These are phyloP conservation scores for Phytopythium litorale DNA, from an alignment of 352 stramenopile species.

Conservation along the genomic window DNA sequence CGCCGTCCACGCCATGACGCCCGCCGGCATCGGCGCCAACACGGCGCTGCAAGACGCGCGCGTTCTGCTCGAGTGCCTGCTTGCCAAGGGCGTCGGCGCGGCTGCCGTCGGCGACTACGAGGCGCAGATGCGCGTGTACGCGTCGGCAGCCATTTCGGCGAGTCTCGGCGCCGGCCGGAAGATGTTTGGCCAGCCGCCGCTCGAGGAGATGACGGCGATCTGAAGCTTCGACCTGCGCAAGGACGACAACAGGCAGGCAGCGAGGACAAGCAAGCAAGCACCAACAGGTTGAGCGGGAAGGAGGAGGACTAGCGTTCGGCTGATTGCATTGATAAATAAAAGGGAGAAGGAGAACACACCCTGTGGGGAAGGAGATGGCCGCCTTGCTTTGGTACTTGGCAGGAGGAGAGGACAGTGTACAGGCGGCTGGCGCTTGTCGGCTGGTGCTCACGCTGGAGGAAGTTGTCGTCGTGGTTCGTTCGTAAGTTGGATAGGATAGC, in stretches of 20 bases:
- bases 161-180: conserved; percentile 36
- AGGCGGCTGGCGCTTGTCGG: conserved; percentile 1
- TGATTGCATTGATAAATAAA: conserved; percentile 3
- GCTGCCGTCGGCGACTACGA: conserved; percentile 54
- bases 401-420: background rate
- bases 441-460: background rate
- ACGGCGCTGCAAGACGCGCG: conserved; percentile 47
- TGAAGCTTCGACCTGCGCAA: background rate
- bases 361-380: background rate
- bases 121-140: conserved; percentile 41
- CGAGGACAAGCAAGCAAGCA: background rate
- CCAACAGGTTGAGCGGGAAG: background rate
- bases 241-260: background rate
- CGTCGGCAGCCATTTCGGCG: conserved; percentile 25
- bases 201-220: conserved; percentile 34
- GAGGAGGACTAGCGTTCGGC: background rate
- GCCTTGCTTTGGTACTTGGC: conserved; percentile 2
- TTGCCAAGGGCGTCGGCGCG: conserved; percentile 30
- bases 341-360: background rate
- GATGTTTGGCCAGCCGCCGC: conserved; percentile 40
- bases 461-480: background rate
- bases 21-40: conserved; percentile 51
- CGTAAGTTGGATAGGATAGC: background rate
- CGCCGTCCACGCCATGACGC: conserved; percentile 56
- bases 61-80: conserved; percentile 40